Percentiles rank a stretch among this genome's conserved stretches.
phyloP scores from a whole-genome alignment of 2,329 filamentous ascomycete genomes.

The Hyphodiscus sp. region DNA sequence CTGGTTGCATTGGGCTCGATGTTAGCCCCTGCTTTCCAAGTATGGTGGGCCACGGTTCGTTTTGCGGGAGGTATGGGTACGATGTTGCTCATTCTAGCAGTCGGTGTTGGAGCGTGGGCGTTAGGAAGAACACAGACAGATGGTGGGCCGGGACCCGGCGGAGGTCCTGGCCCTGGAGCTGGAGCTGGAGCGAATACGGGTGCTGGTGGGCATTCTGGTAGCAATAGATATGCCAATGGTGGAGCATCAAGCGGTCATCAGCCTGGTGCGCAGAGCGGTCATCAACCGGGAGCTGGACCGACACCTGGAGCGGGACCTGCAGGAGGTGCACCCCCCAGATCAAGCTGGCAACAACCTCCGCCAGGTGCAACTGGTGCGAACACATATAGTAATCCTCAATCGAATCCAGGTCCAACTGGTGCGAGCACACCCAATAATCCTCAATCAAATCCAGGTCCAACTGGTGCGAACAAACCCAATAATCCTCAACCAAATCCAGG shows the following conservation, averaged over 20 bases:
- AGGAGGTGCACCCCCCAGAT: conserved; percentile 13
- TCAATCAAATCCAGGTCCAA: conserved; percentile 5
- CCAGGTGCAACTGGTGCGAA: conserved; percentile 12
- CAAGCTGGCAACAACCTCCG: conserved; percentile 23
- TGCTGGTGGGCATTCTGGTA: conserved; percentile 17
- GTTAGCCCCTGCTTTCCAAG: conserved; percentile 64
- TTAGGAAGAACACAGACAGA: conserved; percentile 59
- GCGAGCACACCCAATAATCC: conserved; percentile 17
- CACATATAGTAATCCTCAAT: no score
- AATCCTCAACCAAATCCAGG: no score
- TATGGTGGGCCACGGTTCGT: conserved; percentile 66
- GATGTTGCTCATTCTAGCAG: conserved; percentile 61
- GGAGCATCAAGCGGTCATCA: conserved; percentile 3
- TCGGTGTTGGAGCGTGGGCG: conserved; percentile 75
- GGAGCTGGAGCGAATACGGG: conserved; percentile 6
- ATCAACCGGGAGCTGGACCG: conserved; percentile 14
- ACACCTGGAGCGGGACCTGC: conserved; percentile 3
- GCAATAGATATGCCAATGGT: conserved; percentile 20
- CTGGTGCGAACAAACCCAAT: no score
- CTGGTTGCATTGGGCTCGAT: conserved; percentile 66
- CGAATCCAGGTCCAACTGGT: no score
- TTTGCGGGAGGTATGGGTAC: conserved; percentile 69
- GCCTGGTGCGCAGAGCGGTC: conserved; percentile 1
- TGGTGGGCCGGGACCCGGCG: conserved; percentile 31
- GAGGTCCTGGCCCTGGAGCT: conserved; percentile 10